Evolutionary conservation across 2,329 filamentous ascomycete genomes (phyloP), one percentile per base, ranked within the genome.

Genomic region (Chaetomiaceae sp.): DNA sequence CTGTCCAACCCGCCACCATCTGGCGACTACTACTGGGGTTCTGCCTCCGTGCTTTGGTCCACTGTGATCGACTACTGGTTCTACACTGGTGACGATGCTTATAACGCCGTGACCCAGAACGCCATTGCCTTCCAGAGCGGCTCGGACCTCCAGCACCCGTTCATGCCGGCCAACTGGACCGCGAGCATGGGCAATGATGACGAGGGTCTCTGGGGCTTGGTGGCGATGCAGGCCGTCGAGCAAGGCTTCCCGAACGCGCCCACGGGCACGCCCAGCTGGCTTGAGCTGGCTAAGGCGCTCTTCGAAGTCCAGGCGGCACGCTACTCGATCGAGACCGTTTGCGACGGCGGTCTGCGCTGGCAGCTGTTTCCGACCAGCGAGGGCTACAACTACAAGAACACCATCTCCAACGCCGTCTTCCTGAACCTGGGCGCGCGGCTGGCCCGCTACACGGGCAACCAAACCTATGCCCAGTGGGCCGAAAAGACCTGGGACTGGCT

Each of bases 361-460:
- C 86, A 91, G 68, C 83, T 91, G 45, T 86, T 81, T 49, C 70
- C 77, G 1, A 80, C 82, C 53, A 88, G 89, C 60, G 73, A 70
- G 18, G 87, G 87, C 10, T 93, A 86, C 65, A 74, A 82, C 60
- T 88, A 90, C 71, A 93, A 83, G 64, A 83, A 83, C 59, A 60
- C 53, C 22, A 52, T 50, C 20, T 51, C 54, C 20, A 56, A 53
- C 18, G 57, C 48, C 29, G 75, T 74, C 52, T 80, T 81, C 61
- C 82, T 83, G 67, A 80, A 83, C 55, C 64, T 83, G 6, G 78
- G 75, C 7, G 76, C 86, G 14, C 80, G 86, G 5, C 74, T 91
- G 11, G 85, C 83, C 0, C 73, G 81, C 15, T 89, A 87, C 61
- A 87, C 83, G 0, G 68, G 68, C 19, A 85, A 88, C 56, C 58